Percentiles rank a stretch among this genome's conserved stretches.
These are phyloP conservation scores for Dactylorhiza incarnata DNA, from an alignment of 106 monocot genomes.

Conservation along the genomic window DNA sequence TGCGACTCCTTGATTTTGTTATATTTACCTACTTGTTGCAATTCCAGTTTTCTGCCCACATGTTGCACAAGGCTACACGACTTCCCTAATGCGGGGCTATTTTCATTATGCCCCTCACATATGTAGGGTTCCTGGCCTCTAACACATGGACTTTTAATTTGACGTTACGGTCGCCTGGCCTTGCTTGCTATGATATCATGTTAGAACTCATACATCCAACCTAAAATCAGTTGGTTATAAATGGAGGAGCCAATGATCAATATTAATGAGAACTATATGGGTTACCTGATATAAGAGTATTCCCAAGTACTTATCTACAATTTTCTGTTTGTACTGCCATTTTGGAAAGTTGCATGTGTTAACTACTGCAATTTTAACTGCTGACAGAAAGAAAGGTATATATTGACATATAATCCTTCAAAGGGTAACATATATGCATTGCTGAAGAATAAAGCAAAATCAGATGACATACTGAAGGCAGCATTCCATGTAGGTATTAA, in stretches of 20 bases:
- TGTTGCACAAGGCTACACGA: background rate
- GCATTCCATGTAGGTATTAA: slow-evolving; percentile 56
- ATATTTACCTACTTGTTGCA: background rate
- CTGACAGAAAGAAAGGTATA: slow-evolving; percentile 77
- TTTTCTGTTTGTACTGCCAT: background rate
- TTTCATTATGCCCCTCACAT: too few relatives aligned
- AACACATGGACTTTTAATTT: too few relatives aligned
- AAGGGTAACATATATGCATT: slow-evolving; percentile 85
- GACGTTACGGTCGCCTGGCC: too few relatives aligned
- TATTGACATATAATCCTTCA: slow-evolving; percentile 81
- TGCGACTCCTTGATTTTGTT: background rate
- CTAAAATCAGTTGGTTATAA: too few relatives aligned
- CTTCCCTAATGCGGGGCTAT: background rate
- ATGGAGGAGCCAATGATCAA: too few relatives aligned
- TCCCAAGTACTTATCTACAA: too few relatives aligned
- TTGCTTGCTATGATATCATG: too few relatives aligned
- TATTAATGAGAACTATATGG: too few relatives aligned
- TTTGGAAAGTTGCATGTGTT: background rate
- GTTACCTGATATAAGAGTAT: too few relatives aligned
- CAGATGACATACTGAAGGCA: slow-evolving; percentile 76
- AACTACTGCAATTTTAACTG: background rate
- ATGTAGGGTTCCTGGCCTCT: too few relatives aligned
- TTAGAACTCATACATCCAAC: too few relatives aligned
- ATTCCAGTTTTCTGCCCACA: background rate
- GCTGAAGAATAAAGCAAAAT: slow-evolving; percentile 86